A percentile compares a stretch with the other conserved stretches of the same genome.
These are phyloP conservation scores for Oryza longistaminata DNA, from an alignment of 176 grass and related monocot species.

Conservation along the genomic window DNA sequence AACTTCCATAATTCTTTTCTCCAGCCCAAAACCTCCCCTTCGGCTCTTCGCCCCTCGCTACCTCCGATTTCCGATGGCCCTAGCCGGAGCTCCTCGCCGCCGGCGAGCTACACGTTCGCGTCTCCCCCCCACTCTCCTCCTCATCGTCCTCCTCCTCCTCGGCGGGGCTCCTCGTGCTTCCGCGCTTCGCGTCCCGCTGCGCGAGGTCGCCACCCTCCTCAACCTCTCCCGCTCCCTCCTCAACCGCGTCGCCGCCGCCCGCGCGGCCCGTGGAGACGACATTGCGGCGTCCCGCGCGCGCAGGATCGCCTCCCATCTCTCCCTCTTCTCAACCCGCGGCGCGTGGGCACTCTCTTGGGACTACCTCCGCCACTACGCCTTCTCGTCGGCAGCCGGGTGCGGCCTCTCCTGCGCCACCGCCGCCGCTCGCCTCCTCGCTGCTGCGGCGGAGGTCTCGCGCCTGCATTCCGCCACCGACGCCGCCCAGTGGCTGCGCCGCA, in stretches of 20 bases:
- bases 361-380: constrained; percentile 85
- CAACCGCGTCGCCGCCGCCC: constrained; percentile 64
- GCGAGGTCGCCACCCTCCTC: constrained; percentile 55
- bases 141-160: constrained; percentile 46
- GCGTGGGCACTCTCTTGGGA: constrained; percentile 77
- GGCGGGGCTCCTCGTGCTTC: constrained; percentile 24
- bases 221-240: constrained; percentile 93
- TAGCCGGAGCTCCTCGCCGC: constrained; percentile 39
- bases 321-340: constrained; percentile 46
- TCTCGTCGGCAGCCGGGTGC: constrained; percentile 37
- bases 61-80: constrained; percentile 36
- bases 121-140: neutral
- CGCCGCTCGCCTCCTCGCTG: constrained; percentile 53
- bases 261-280: constrained; percentile 58
- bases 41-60: neutral
- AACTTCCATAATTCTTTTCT: neutral
- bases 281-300: constrained; percentile 53
- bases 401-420: constrained; percentile 43
- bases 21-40: neutral
- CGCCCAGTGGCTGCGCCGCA: constrained; percentile 55
- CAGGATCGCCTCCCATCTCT: constrained; percentile 57
- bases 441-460: constrained; percentile 59
- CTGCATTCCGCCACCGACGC: constrained; percentile 39
- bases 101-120: constrained; percentile 30
- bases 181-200: constrained; percentile 41